Evolutionary conservation across 352 stramenopile genomes (phyloP).

Genomic region (Albugo candida): DNA sequence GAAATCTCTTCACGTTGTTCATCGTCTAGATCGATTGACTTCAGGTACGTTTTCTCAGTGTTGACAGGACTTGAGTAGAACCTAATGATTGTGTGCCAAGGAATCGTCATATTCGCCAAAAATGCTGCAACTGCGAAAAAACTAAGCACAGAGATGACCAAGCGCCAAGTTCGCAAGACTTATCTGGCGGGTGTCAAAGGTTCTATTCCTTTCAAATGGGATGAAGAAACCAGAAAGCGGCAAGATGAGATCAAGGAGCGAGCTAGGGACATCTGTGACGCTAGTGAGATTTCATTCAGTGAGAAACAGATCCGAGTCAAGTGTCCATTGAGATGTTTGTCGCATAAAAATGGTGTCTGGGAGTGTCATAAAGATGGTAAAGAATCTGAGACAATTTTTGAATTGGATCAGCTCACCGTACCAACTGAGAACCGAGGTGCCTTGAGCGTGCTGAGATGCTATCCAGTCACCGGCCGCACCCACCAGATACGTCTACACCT

Average conservation of each 20-base stretch:
- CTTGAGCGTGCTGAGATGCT: too few species aligned
- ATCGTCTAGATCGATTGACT: conserved; percentile 93
- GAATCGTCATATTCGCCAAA: conserved; percentile 73
- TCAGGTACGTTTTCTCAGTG: conserved; percentile 31
- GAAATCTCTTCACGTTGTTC: conserved; percentile 71
- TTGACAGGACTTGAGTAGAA: background rate
- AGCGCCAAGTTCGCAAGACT: conserved; percentile 80
- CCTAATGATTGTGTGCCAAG: conserved; percentile 8
- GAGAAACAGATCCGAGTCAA: conserved; percentile 38
- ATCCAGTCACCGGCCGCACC: conserved; percentile 80
- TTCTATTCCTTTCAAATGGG: conserved; percentile 38
- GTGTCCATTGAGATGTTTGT: conserved; percentile 65
- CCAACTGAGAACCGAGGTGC: background rate
- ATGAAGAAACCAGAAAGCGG: conserved; percentile 15
- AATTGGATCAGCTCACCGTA: conserved; percentile 62
- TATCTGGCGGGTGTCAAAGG: conserved; percentile 89
- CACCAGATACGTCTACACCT: conserved; percentile 97
- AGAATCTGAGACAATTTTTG: conserved; percentile 59
- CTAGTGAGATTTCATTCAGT: conserved; percentile 34
- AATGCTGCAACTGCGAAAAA: conserved; percentile 42
- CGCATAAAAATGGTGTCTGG: conserved; percentile 64
- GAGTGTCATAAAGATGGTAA: conserved; percentile 72
- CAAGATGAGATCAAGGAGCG: conserved; percentile 9
- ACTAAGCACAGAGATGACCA: conserved; percentile 50
- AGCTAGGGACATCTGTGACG: conserved; percentile 22